These are phyloP conservation scores for Aciculoconidium aculeatum DNA, from an alignment of 805 yeast genomes.

Conservation along the genomic window DNA sequence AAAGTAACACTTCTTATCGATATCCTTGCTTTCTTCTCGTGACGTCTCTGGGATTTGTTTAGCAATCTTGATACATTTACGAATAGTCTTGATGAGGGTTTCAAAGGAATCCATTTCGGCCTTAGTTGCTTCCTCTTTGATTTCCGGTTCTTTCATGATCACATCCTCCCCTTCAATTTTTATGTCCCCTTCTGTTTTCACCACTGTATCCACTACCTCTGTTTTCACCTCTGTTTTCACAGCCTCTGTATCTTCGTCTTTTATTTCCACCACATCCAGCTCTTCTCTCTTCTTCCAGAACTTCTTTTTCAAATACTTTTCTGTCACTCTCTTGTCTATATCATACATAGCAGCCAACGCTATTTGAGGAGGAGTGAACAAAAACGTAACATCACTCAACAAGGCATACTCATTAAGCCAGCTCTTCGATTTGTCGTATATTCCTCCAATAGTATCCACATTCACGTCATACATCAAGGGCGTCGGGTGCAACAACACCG, in stretches of 20 bases:
- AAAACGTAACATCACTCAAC: slow-evolving; percentile 68
- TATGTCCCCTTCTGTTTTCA: slow-evolving; percentile 8
- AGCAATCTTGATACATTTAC: slow-evolving; percentile 44
- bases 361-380: slow-evolving; percentile 91
- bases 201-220: slow-evolving; percentile 8
- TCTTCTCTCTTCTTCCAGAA: slow-evolving; percentile 28
- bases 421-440: slow-evolving; percentile 66
- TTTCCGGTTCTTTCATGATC: slow-evolving; percentile 7
- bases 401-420: slow-evolving; percentile 59
- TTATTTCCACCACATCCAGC: slow-evolving; percentile 7
- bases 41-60: slow-evolving; percentile 40
- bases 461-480: slow-evolving; percentile 41
- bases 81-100: slow-evolving; percentile 39
- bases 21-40: slow-evolving; percentile 54
- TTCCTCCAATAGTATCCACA: slow-evolving; percentile 52
- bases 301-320: slow-evolving; percentile 61
- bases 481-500: slow-evolving; percentile 37
- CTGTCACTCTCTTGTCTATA: slow-evolving; percentile 57
- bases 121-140: slow-evolving; percentile 8
- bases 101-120: slow-evolving; percentile 24
- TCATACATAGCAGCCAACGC: slow-evolving; percentile 81
- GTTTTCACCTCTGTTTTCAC: slow-evolving; percentile 11
- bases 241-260: slow-evolving; percentile 9
- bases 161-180: slow-evolving; percentile 3
- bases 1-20: slow-evolving; percentile 60